These are phyloP conservation scores for Aureobasidium zeae DNA, from an alignment of 2,329 filamentous ascomycete species.

Conservation along the genomic window DNA sequence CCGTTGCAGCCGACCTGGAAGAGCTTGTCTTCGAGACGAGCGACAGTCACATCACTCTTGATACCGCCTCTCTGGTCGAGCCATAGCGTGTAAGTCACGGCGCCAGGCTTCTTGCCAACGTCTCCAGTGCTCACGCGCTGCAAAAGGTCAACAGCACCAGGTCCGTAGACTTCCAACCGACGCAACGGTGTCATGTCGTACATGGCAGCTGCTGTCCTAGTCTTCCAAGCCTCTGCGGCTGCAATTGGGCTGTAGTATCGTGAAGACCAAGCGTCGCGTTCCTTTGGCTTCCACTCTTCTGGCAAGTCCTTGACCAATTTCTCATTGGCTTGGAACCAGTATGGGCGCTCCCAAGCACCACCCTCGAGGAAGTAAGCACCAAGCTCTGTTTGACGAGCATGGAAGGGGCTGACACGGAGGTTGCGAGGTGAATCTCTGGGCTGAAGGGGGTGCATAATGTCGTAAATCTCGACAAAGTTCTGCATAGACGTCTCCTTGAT, in stretches of 20 bases:
- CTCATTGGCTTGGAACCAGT: constrained; percentile 52
- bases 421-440: constrained; percentile 49
- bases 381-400: constrained; percentile 45
- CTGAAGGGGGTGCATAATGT: constrained; percentile 53
- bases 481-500: constrained; percentile 47
- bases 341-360: constrained; percentile 54
- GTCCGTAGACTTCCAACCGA: constrained; percentile 49
- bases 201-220: constrained; percentile 51
- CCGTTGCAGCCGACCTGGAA: constrained; percentile 52
- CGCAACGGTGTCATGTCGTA: constrained; percentile 55
- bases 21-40: constrained; percentile 40
- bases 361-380: constrained; percentile 51
- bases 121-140: constrained; percentile 46
- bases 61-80: constrained; percentile 47
- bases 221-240: constrained; percentile 56
- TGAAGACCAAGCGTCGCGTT: constrained; percentile 51
- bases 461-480: constrained; percentile 57
- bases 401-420: constrained; percentile 51
- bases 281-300: constrained; percentile 44
- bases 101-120: constrained; percentile 39
- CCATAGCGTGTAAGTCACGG: constrained; percentile 49
- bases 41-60: constrained; percentile 49
- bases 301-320: constrained; percentile 45
- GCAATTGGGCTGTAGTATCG: constrained; percentile 50
- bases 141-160: constrained; percentile 47